A percentile compares a stretch with the other conserved stretches of the same genome.
Evolutionary conservation across 257 asterid species (phyloP).

Genomic region (Coffea eugenioides): DNA sequence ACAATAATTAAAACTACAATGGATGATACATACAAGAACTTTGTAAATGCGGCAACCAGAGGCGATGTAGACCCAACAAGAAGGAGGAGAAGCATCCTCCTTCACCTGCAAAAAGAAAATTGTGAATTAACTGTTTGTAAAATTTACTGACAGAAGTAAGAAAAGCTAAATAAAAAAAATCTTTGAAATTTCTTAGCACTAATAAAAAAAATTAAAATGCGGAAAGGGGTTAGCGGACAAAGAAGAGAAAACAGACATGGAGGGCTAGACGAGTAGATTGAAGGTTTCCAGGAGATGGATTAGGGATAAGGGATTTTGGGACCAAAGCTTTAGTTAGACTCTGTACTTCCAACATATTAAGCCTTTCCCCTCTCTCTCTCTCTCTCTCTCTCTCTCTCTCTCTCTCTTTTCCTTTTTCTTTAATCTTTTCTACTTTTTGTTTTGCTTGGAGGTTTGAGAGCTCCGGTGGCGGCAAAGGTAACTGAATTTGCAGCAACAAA

Average conservation of each 20-base stretch:
- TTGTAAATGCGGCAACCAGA: slow-evolving; percentile 66
- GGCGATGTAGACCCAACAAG: slow-evolving; percentile 86
- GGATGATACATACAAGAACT: slow-evolving; percentile 44
- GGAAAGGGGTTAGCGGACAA: neutral
- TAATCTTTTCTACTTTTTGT: neutral
- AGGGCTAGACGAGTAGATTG: slow-evolving; percentile 90
- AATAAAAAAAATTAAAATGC: too few species aligned
- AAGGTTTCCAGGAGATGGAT: slow-evolving; percentile 79
- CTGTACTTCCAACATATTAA: slow-evolving; percentile 64
- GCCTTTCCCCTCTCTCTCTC: neutral
- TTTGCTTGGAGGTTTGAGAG: neutral
- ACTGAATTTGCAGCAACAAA: neutral
- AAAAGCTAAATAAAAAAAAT: neutral
- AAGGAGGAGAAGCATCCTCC: slow-evolving; percentile 35
- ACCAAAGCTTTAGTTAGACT: slow-evolving; percentile 67
- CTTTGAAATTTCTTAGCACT: too few species aligned
- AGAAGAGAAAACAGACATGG: slow-evolving; percentile 36
- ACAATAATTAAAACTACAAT: neutral
- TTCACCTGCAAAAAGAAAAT: slow-evolving; percentile 41
- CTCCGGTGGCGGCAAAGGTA: slow-evolving; percentile 13
- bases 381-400: neutral
- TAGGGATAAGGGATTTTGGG: slow-evolving; percentile 56
- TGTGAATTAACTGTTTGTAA: neutral
- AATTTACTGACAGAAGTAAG: neutral
- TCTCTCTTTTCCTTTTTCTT: too few species aligned